Evolutionary conservation across 495 filamentous ascomycete species (phyloP).

Genomic region (Copromyces sp.): DNA sequence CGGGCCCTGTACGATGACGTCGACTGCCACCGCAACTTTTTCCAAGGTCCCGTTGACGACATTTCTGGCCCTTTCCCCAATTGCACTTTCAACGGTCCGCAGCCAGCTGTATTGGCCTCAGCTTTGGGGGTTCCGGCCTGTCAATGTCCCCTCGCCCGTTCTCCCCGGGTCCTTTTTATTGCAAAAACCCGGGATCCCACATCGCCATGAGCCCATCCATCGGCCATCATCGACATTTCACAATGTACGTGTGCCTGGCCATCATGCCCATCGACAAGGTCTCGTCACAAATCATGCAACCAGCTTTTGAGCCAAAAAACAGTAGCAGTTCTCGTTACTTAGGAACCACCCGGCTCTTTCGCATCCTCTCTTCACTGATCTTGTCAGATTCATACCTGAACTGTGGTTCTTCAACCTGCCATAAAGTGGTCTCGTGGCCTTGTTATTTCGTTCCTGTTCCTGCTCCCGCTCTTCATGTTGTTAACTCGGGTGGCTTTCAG

Average conservation of each 20-base stretch:
- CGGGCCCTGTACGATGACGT: neutral
- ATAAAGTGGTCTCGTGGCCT: neutral
- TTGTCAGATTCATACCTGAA: neutral
- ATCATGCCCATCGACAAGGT: neutral
- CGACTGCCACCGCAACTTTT: neutral
- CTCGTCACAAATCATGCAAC: neutral
- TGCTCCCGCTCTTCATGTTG: neutral
- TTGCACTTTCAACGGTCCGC: neutral
- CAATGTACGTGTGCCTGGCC: neutral
- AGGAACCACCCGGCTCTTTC: neutral
- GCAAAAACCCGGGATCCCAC: neutral
- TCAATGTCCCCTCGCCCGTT: neutral
- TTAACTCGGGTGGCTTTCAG: neutral
- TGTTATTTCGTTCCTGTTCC: neutral
- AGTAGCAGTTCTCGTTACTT: neutral
- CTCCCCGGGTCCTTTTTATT: neutral
- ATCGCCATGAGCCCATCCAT: neutral
- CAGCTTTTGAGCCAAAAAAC: neutral
- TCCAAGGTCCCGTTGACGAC: neutral
- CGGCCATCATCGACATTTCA: neutral
- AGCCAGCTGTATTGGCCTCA: neutral
- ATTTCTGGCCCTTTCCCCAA: neutral
- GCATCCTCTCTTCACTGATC: neutral
- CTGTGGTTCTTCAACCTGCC: neutral
- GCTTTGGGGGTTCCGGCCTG: neutral